A percentile compares a stretch with the other conserved stretches of the same genome.
Evolutionary conservation across 2,329 filamentous ascomycete genomes (phyloP).

Genomic region (Huntiella bhutanensis): DNA sequence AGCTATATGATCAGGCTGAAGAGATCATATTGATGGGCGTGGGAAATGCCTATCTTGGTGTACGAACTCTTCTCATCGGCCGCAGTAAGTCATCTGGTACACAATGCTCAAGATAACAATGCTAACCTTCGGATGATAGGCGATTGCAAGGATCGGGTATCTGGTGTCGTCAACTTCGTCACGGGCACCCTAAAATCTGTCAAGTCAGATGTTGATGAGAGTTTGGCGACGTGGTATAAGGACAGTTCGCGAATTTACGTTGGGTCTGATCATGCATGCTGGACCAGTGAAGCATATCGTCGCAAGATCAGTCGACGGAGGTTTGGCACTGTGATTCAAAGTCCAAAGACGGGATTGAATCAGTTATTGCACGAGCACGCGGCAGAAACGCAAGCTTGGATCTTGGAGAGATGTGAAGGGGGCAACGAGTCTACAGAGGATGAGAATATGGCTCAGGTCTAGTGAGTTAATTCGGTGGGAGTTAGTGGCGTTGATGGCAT

Average conservation of each 20-base stretch:
- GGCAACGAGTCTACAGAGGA: slow-evolving; percentile 31
- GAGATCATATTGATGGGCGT: slow-evolving; percentile 75
- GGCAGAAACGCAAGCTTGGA: slow-evolving; percentile 32
- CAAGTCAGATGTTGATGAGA: slow-evolving; percentile 57
- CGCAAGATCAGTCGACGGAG: slow-evolving; percentile 40
- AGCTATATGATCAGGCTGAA: slow-evolving; percentile 49
- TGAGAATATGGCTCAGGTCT: slow-evolving; percentile 19
- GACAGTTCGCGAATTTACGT: slow-evolving; percentile 66
- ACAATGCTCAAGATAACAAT: not conserved
- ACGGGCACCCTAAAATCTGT: slow-evolving; percentile 59
- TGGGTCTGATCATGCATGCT: slow-evolving; percentile 54
- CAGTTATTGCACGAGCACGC: slow-evolving; percentile 39
- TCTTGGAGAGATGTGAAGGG: slow-evolving; percentile 22
- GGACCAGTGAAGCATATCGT: slow-evolving; percentile 42
- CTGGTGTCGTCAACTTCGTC: slow-evolving; percentile 65
- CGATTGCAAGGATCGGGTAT: slow-evolving; percentile 48
- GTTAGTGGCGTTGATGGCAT: not conserved
- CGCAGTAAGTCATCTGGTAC: slow-evolving; percentile 34
- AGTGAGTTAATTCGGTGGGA: not conserved
- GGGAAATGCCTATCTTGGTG: slow-evolving; percentile 70
- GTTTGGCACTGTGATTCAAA: slow-evolving; percentile 39
- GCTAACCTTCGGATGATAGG: slow-evolving; percentile 11
- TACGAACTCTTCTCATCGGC: slow-evolving; percentile 63
- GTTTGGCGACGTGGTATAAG: slow-evolving; percentile 65
- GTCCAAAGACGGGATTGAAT: slow-evolving; percentile 28